Percentiles rank a stretch among this genome's conserved stretches.
Conservation (phyloP, 2,329 filamentous ascomycete genomes). For the Phialophora chinensis region DNA sequence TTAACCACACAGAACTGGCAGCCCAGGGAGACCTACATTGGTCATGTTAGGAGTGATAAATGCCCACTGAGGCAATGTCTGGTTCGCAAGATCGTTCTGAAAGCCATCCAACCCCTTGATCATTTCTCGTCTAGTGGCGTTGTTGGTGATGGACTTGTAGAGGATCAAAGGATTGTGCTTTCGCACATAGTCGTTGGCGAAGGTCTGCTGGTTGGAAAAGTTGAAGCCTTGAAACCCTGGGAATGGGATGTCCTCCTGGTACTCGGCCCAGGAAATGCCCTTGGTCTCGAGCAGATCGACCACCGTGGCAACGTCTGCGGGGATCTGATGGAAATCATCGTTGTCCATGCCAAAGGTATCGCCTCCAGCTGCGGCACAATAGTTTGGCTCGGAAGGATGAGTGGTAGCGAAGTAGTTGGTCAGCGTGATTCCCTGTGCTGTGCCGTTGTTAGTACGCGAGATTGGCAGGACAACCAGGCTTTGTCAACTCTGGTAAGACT, state of each 20-base stretch:
- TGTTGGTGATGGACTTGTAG: constrained; percentile 68
- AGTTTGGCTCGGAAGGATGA: constrained; percentile 78
- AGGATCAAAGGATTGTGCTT: constrained; percentile 77
- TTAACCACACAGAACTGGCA: not conserved
- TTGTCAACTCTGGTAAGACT: not conserved
- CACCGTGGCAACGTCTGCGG: constrained; percentile 68
- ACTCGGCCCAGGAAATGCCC: constrained; percentile 71
- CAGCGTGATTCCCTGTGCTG: constrained; percentile 64
- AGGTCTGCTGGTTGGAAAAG: constrained; percentile 69
- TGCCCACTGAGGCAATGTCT: constrained; percentile 72
- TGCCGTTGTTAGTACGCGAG: not conserved
- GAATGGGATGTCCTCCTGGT: constrained; percentile 80
- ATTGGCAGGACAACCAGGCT: not conserved
- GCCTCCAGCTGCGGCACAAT: constrained; percentile 70
- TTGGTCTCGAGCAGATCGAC: constrained; percentile 71
- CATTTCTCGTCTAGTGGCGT: constrained; percentile 64
- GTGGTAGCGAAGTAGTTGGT: constrained; percentile 67
- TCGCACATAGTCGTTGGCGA: constrained; percentile 77
- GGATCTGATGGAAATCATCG: constrained; percentile 66
- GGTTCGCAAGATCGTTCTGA: constrained; percentile 66
- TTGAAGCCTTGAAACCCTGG: constrained; percentile 71
- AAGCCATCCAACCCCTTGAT: constrained; percentile 78
- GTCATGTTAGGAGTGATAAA: constrained; percentile 61
- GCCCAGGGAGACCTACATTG: constrained; percentile 44
- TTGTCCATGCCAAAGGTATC: constrained; percentile 76